Percentiles rank a stretch among this genome's conserved stretches.
phyloP scores from a whole-genome alignment of 305 asterid genomes.

The Nicotiana rustica region DNA sequence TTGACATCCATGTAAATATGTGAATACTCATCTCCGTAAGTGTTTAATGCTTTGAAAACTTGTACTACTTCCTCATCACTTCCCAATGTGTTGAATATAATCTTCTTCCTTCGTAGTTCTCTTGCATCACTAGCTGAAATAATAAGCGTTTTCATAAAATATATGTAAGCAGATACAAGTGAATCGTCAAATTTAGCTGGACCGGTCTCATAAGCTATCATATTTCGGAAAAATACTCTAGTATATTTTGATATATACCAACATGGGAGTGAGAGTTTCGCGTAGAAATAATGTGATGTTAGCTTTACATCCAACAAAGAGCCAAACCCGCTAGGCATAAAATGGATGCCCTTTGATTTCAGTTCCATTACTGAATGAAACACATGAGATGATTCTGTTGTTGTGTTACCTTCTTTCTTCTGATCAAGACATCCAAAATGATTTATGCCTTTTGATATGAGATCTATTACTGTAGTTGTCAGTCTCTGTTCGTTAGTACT shows the following conservation, averaged over 20 bases:
- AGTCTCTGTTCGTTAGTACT: no score
- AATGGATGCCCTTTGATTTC: slow-evolving; percentile 48
- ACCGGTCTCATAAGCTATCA: slow-evolving; percentile 36
- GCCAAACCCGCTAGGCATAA: not conserved
- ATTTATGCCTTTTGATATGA: not conserved
- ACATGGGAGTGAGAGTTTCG: slow-evolving; percentile 28
- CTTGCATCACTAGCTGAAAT: slow-evolving; percentile 28
- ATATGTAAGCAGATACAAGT: not conserved
- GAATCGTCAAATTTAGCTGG: not conserved
- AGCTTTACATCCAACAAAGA: slow-evolving; percentile 34
- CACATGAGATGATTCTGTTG: not conserved
- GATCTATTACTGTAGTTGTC: not conserved
- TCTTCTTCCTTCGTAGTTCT: slow-evolving; percentile 27
- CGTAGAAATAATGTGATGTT: slow-evolving; percentile 22
- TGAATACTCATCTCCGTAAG: not conserved
- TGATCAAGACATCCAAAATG: not conserved
- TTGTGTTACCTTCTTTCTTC: not conserved
- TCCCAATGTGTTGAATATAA: slow-evolving; percentile 13
- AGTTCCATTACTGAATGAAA: slow-evolving; percentile 42
- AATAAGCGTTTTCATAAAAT: slow-evolving; percentile 25
- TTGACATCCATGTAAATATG: not conserved
- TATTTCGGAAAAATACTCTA: not conserved
- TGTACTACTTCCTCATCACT: slow-evolving; percentile 32
- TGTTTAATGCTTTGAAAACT: not conserved
- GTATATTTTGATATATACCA: not conserved